phyloP scores from a whole-genome alignment of 768 basidiomycete genomes.

The Xanthoconium purpureum region DNA sequence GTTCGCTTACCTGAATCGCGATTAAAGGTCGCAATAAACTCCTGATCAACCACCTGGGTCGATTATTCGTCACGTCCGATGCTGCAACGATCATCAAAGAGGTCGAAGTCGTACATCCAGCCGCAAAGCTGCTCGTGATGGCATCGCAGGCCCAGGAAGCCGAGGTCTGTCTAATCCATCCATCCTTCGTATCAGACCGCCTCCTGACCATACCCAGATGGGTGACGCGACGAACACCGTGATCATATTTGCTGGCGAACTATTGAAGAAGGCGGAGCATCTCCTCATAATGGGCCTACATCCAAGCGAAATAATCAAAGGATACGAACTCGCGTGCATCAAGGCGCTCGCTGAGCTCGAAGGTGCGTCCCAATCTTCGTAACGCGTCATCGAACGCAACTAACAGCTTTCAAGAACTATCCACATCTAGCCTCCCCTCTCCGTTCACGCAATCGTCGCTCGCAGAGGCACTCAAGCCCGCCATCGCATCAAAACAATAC shows the following conservation, averaged over 20 bases:
- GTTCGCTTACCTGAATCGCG: slow-evolving; percentile 3
- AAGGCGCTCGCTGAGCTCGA: slow-evolving; percentile 88
- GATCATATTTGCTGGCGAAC: slow-evolving; percentile 91
- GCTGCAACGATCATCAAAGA: slow-evolving; percentile 98
- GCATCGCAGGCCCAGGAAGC: slow-evolving; percentile 94
- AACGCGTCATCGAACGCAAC: slow-evolving; percentile 9
- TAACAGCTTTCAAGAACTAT: slow-evolving; percentile 50
- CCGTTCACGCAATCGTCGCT: slow-evolving; percentile 72
- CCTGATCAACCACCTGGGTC: slow-evolving; percentile 94
- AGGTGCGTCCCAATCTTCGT: slow-evolving; percentile 58
- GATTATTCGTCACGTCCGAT: slow-evolving; percentile 96
- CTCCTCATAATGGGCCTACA: slow-evolving; percentile 95
- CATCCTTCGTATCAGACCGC: background rate
- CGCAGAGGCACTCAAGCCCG: slow-evolving; percentile 75
- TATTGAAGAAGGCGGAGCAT: slow-evolving; percentile 89
- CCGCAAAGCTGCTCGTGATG: slow-evolving; percentile 99
- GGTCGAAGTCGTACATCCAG: slow-evolving; percentile 97
- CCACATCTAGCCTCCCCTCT: slow-evolving; percentile 63
- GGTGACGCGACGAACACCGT: slow-evolving; percentile 97
- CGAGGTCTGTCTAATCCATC: slow-evolving; percentile 55
- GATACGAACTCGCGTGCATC: slow-evolving; percentile 86
- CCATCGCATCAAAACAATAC: slow-evolving; percentile 97
- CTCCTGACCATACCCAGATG: slow-evolving; percentile 55
- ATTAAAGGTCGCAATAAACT: slow-evolving; percentile 89
- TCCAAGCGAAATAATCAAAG: slow-evolving; percentile 92